Conservation (phyloP, 2,329 filamentous ascomycete species). For the Aureobasidium musti region DNA sequence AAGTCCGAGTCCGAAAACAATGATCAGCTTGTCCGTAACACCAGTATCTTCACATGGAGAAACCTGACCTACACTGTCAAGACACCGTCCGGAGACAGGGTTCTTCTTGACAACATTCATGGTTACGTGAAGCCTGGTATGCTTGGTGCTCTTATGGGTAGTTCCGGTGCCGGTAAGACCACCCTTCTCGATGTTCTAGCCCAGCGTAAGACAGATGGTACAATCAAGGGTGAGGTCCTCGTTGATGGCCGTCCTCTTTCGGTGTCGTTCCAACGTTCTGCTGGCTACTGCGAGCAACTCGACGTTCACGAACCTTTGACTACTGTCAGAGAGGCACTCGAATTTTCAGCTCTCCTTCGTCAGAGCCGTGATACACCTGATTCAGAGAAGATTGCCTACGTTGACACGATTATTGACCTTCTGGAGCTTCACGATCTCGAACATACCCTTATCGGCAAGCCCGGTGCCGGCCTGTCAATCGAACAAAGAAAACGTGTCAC, state of each 20-base stretch:
- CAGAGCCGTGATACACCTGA: constrained; percentile 60
- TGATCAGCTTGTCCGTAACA: constrained; percentile 33
- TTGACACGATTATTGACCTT: constrained; percentile 63
- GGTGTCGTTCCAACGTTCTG: constrained; percentile 55
- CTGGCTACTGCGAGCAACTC: constrained; percentile 63
- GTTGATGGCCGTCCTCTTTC: constrained; percentile 47
- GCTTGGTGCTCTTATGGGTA: constrained; percentile 78
- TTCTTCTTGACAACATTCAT: constrained; percentile 61
- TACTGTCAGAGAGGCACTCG: constrained; percentile 66
- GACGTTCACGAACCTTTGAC: constrained; percentile 67
- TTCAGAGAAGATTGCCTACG: constrained; percentile 67
- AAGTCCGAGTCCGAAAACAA: constrained; percentile 22
- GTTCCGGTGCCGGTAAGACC: constrained; percentile 60
- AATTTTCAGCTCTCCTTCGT: constrained; percentile 65
- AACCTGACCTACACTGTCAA: constrained; percentile 75
- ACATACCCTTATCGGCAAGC: constrained; percentile 62
- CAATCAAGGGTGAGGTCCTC: constrained; percentile 49
- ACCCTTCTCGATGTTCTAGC: constrained; percentile 46
- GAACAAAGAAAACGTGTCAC: constrained; percentile 61
- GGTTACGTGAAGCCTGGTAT: constrained; percentile 77
- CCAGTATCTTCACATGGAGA: constrained; percentile 71
- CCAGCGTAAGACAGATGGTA: constrained; percentile 50
- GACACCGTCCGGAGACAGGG: constrained; percentile 48
- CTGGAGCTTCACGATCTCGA: constrained; percentile 69
- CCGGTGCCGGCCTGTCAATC: constrained; percentile 56